Conservation (phyloP, 2,329 filamentous ascomycete species). For the Dactylellina drechsleri region DNA sequence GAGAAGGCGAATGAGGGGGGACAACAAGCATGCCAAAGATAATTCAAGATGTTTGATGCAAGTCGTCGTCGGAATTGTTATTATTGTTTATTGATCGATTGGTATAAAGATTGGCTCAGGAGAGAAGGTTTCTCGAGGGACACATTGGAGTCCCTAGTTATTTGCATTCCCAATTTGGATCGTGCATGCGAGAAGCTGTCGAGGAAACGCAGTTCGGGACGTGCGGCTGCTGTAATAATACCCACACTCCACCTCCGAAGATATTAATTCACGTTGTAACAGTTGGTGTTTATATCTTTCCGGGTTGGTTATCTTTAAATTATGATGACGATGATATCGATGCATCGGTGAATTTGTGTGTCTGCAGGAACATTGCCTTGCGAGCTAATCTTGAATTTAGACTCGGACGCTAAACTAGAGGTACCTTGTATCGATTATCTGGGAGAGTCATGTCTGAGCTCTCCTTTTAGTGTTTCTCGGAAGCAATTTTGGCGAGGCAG, state of each 20-base stretch:
- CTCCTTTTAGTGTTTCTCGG: constrained; percentile 46
- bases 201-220: constrained; percentile 18
- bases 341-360: background rate
- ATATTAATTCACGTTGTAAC: background rate
- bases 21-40: background rate
- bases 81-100: constrained; percentile 1
- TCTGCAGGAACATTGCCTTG: background rate
- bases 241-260: no score
- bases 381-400: constrained; percentile 11
- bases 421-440: constrained; percentile 31
- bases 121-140: constrained; percentile 9
- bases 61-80: background rate
- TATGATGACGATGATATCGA: no score
- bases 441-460: constrained; percentile 39
- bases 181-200: constrained; percentile 39
- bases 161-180: constrained; percentile 42
- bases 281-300: background rate
- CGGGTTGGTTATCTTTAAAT: no score
- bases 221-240: constrained; percentile 18
- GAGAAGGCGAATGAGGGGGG: constrained; percentile 2
- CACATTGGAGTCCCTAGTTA: constrained; percentile 12
- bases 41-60: background rate
- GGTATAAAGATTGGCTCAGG: constrained; percentile 9
- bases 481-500: constrained; percentile 37
- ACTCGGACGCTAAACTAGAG: constrained; percentile 3